Percentiles rank a stretch among this genome's conserved stretches.
These are phyloP conservation scores for Tulasnella sp. DNA, from an alignment of 768 basidiomycete species.

Conservation along the genomic window DNA sequence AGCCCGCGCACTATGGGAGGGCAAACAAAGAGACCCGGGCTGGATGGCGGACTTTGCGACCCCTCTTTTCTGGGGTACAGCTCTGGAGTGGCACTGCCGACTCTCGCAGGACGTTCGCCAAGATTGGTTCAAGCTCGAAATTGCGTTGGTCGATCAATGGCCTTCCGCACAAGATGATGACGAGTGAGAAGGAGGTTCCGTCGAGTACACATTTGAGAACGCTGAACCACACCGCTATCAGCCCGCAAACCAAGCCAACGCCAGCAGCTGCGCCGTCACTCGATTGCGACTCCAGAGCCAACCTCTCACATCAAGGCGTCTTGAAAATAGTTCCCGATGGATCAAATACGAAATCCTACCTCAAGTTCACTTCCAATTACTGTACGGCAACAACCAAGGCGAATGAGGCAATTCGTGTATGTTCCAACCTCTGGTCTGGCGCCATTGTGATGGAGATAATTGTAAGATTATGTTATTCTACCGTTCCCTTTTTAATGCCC, in stretches of 20 bases:
- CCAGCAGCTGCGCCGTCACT: not conserved
- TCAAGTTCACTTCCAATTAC: not conserved
- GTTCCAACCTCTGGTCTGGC: not conserved
- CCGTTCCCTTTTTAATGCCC: not conserved
- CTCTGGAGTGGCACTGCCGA: not conserved
- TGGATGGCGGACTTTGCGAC: constrained; percentile 19
- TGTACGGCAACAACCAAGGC: not conserved
- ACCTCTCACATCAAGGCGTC: not conserved
- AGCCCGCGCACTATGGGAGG: not conserved
- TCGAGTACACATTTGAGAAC: not conserved
- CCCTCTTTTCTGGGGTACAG: not conserved
- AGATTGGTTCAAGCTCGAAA: not conserved
- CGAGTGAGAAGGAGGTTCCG: not conserved
- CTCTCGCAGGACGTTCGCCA: not conserved
- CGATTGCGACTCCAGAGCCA: not conserved
- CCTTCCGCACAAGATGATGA: not conserved
- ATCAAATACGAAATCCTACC: not conserved
- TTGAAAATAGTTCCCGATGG: not conserved
- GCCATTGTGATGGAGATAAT: not conserved
- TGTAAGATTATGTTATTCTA: not conserved
- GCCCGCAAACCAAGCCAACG: not conserved
- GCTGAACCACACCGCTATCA: not conserved
- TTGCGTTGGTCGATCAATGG: not conserved
- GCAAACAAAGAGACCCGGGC: not conserved
- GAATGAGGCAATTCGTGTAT: not conserved